Evolutionary conservation across 2,329 filamentous ascomycete species (phyloP), one percentile per base, ranked within the genome.

Genomic region (Amylocarpus encephaloides): DNA sequence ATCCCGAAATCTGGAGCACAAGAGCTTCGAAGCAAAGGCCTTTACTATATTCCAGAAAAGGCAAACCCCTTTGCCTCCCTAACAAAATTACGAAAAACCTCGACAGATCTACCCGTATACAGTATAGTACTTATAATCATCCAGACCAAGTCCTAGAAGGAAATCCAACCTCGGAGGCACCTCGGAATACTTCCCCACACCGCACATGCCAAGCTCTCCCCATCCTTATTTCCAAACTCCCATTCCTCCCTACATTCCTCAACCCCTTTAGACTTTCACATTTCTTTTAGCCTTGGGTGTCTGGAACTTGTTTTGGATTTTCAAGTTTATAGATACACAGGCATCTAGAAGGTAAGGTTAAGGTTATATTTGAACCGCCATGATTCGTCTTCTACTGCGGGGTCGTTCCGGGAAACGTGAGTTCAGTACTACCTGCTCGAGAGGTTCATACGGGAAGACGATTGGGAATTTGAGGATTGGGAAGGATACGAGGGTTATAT

Each of bases 401-500:
- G 56, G 54, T 59, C 39, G 41, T 42, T 22, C 22, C 43, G 19
- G 33, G 44, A 48, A 15, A 48, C 34, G 9, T 34, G 35, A 13
- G 7, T 64, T 62, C 48, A 53, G 57, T 41, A 59, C 48, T 22
- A 52, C 55, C 18, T 16, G 48, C 9, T 42, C 49, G n/a, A 43
- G 42, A 11, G 11, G 36, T 38, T 43, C 36, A 48, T 68, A 68
- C 54, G 69, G 68, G 33, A 76, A 83, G 59, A 86, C 83, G 0
- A 76, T 86, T 32, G 70, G 71, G 3, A 85, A 86, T 60, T 70
- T 87, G 52, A 83, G 77, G 58, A 85, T 87, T 57, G 82, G 82
- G 13, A 71, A 74, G 29, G 75, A 85, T 62, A 86, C 83, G 1
- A 73, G 75, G 45, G 83, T 87, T 50, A 76, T 86, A 49, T 87